A percentile compares a stretch with the other conserved stretches of the same genome.
Conservation (phyloP, 768 basidiomycete species). For the Phanerochaete sordida region DNA sequence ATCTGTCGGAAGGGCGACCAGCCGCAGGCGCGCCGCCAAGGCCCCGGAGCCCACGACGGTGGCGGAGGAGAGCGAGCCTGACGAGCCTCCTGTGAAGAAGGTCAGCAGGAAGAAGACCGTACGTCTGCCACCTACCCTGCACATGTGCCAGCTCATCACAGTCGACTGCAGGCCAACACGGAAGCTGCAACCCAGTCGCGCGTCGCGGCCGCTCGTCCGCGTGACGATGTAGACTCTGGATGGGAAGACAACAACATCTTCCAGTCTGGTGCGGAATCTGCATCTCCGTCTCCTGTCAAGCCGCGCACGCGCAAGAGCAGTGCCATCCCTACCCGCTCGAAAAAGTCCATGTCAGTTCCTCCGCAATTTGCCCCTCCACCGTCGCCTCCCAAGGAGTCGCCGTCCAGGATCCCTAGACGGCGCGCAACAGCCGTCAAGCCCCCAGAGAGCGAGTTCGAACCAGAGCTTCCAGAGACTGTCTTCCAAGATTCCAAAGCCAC, state of each 20-base stretch:
- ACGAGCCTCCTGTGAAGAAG: slow-evolving; percentile 60
- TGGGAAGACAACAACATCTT: slow-evolving; percentile 93
- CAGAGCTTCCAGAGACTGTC: slow-evolving; percentile 41
- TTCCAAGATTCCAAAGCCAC: slow-evolving; percentile 26
- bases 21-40: slow-evolving; percentile 29
- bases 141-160: background rate
- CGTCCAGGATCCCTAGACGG: slow-evolving; percentile 11
- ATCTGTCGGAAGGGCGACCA: slow-evolving; percentile 47
- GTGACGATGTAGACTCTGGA: slow-evolving; percentile 61
- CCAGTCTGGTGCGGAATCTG: slow-evolving; percentile 87
- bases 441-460: slow-evolving; percentile 56
- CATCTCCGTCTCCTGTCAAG: slow-evolving; percentile 59
- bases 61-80: slow-evolving; percentile 74
- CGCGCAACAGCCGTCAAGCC: slow-evolving; percentile 26
- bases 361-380: slow-evolving; percentile 21
- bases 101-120: slow-evolving; percentile 60
- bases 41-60: slow-evolving; percentile 40
- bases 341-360: slow-evolving; percentile 62
- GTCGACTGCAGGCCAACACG: slow-evolving; percentile 25
- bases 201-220: slow-evolving; percentile 39
- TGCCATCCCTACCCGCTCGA: slow-evolving; percentile 35
- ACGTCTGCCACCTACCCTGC: slow-evolving; percentile 13
- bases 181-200: slow-evolving; percentile 51
- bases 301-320: slow-evolving; percentile 37
- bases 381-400: slow-evolving; percentile 16